Conservation (phyloP, 2,329 filamentous ascomycete species). For the Nannizzia gypsea region DNA sequence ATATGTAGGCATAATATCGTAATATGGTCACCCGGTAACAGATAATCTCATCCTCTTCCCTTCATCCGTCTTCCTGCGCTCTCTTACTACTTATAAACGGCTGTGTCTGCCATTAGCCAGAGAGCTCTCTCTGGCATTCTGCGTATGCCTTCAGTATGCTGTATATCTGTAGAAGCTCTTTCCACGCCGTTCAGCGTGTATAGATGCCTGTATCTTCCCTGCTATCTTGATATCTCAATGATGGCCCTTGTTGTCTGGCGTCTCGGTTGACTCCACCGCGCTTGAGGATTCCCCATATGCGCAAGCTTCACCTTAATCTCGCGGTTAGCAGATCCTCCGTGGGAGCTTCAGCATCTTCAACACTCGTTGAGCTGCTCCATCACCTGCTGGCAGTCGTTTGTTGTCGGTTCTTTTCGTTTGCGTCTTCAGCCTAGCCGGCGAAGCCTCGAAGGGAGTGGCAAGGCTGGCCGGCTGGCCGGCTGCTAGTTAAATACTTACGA, state of each 20-base stretch:
- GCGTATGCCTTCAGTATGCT: neutral
- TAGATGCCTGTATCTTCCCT: neutral
- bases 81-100: too few relatives aligned
- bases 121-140: too few relatives aligned
- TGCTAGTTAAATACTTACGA: neutral
- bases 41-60: too few relatives aligned
- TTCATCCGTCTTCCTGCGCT: too few relatives aligned
- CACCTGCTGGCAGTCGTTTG: neutral
- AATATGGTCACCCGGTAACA: too few relatives aligned
- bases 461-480: neutral
- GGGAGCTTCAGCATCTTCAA: neutral
- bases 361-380: neutral
- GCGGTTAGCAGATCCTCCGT: neutral
- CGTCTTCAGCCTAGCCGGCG: neutral
- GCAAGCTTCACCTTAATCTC: neutral
- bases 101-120: too few relatives aligned
- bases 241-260: neutral
- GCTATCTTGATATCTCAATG: neutral
- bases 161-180: neutral
- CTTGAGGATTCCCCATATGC: neutral
- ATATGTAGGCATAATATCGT: too few relatives aligned
- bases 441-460: neutral
- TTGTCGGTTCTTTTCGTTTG: neutral
- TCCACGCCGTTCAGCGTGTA: neutral
- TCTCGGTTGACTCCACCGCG: slow-evolving; percentile 1